phyloP scores from a whole-genome alignment of 2,329 filamentous ascomycete genomes.

The Septoria linicola region DNA sequence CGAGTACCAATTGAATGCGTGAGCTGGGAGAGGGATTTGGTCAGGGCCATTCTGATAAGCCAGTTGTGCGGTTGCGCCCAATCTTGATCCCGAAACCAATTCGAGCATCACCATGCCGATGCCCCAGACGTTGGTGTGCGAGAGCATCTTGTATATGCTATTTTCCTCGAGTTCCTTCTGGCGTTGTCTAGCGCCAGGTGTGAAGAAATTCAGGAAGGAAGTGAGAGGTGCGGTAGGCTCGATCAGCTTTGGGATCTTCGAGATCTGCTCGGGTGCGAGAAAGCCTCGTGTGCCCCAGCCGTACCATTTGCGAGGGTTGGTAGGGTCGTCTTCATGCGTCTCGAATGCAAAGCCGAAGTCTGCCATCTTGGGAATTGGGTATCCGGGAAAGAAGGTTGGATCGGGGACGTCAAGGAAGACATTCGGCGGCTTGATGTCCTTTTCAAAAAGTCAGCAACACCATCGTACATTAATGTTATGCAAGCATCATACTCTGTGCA shows the following conservation, averaged over 20 bases:
- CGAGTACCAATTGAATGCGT: too few relatives aligned
- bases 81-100: not conserved
- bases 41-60: too few relatives aligned
- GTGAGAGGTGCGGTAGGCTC: too few relatives aligned
- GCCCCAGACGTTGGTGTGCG: not conserved
- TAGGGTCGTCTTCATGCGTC: not conserved
- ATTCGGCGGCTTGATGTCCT: slow-evolving; percentile 96
- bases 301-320: not conserved
- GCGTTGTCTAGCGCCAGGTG: too few relatives aligned
- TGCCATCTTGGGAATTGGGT: slow-evolving; percentile 6
- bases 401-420: slow-evolving; percentile 64
- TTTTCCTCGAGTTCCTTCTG: too few relatives aligned
- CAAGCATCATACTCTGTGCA: slow-evolving; percentile 1
- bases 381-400: not conserved
- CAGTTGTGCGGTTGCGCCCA: too few relatives aligned
- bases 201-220: too few relatives aligned
- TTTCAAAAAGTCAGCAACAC: slow-evolving; percentile 52
- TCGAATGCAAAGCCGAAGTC: slow-evolving; percentile 7
- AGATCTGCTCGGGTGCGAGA: slow-evolving; percentile 1
- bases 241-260: too few relatives aligned
- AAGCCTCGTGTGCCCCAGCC: not conserved
- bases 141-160: too few relatives aligned
- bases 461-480: slow-evolving; percentile 8
- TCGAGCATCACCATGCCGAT: not conserved
- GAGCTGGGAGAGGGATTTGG: too few relatives aligned